Conservation (phyloP, 1,284 basidiomycete genomes). For the Pseudozyma pruni region DNA sequence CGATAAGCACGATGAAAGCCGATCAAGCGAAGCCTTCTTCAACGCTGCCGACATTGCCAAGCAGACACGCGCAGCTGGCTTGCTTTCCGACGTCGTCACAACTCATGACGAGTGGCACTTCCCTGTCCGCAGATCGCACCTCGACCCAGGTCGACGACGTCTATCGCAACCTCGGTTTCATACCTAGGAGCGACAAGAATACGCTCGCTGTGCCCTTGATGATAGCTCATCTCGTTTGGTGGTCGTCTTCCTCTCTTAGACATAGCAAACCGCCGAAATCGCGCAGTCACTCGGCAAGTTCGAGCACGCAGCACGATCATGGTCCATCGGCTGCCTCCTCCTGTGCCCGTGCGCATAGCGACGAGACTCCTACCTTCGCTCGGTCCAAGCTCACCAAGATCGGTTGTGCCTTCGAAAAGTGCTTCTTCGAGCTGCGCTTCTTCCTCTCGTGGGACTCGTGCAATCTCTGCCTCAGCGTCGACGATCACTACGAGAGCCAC, state of each 20-base stretch:
- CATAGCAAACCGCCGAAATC: too few species aligned
- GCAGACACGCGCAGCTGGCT: neutral
- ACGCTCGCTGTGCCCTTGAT: conserved; percentile 1
- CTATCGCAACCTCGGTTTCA: neutral
- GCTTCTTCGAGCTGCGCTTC: conserved; percentile 6
- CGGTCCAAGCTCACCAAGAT: neutral
- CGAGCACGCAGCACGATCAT: too few species aligned
- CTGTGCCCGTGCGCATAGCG: too few species aligned
- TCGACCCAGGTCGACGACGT: neutral
- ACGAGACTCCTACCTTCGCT: neutral
- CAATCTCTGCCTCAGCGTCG: conserved; percentile 1
- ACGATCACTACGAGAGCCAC: neutral
- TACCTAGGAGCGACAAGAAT: neutral
- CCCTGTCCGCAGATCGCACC: too few species aligned
- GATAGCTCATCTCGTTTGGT: conserved; percentile 6
- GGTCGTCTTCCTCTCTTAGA: too few species aligned
- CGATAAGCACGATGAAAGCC: neutral
- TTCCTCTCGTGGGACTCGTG: conserved; percentile 6
- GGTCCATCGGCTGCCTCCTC: too few species aligned
- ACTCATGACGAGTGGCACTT: neutral
- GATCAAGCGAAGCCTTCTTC: neutral
- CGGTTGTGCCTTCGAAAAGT: conserved; percentile 12
- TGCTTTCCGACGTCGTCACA: conserved; percentile 30
- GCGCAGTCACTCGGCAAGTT: too few species aligned
- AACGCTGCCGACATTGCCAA: neutral